Evolutionary conservation across 352 stramenopile species (phyloP), one percentile per base, ranked within the genome.

Genomic region (Pythium angustatum): DNA sequence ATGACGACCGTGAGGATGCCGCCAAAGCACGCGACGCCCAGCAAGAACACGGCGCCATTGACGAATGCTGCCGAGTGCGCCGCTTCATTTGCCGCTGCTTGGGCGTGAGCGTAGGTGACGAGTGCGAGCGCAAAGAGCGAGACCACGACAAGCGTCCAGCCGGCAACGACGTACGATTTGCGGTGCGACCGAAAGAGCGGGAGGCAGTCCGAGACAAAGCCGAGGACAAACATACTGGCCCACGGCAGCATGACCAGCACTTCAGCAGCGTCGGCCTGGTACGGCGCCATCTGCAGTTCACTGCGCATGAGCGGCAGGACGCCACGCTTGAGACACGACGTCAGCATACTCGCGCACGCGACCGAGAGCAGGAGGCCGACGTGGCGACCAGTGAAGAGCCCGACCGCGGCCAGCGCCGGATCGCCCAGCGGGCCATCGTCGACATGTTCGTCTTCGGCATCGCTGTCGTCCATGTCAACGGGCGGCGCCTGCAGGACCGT

Each of bases 221-320:
- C 91, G 43, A 94, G 77, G 24, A 96, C 48, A 36, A 97, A 87
- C 61, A 91, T 94, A 36, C 91, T 71, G n/a, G 84, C 59, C 76
- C 82, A 92, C 9, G 81, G 80, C 27, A 90, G 33, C 40, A 81
- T 76, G 7, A 92, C 64, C 61, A 82, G 79, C 3, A 77, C 54
- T 41, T 88, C 75, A 9, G 80, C 80, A 15, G 83, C 69, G 50
- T 87, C 76, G 11, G 76, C 80, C 49, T 87, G 69, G 54, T 86
- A 88, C 47, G 77, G 70, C 21, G 77, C 65, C 76, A 89, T 81
- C 59, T 89, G 85, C 19, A 91, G 69, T 54, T 88, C 86, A 28
- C 76, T 71, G 26, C 84, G 84, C 68, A 92, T 69, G 55, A 88
- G 84, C 27, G 83, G 81, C 19, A 71, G 51, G 26, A 71, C 49